Evolutionary conservation across 352 stramenopile species (phyloP), one percentile per base, ranked within the genome.

Genomic region (Phytophthora syringae): DNA sequence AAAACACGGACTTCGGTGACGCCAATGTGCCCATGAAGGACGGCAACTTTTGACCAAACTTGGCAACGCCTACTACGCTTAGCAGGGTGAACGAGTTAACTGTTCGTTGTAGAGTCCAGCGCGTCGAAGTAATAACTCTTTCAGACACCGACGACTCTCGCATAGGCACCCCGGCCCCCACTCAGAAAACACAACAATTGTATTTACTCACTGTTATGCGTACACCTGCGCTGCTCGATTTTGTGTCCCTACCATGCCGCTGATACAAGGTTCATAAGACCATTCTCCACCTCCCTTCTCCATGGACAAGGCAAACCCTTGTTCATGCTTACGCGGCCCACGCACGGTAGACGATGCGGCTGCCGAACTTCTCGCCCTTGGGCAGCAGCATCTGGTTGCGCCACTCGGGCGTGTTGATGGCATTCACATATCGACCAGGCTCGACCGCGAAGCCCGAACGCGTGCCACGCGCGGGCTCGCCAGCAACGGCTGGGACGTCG

Each of bases 21-120:
- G 67, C 67, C 27, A 74, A 70, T 21, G 67, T 74, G 50, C 67
- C 67, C 16, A 70, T 74, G 60, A 74, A 74, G 30, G 67, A 74
- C 60, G 67, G 49, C 30, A 74, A 74, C 44, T 74, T 74, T 22
- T 57, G 54, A 56, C 43, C 28, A 74, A 74, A 51, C 27, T 74
- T 9, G 60, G 32, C 16, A 70, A 70, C 18, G 60, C 67, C 32
- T 60, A 61, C 24, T 70, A 69, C 44, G 57, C 28, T 7, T 60
- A 63, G 16, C 20, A 7, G 18, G 11, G 36, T 43, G 15, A 39
- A 16, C 15, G 18, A 45, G 18, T 45, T 2, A 7, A 22, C 22
- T 16, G 3, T 16, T 9, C n/a, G n/a, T 42, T 15, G 9, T 43
- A 21, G 4, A 43, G n/a, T 43, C n/a, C 36, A 43, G 15, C n/a